Evolutionary conservation across 108 stramenopile species (phyloP).

Genomic region (Nitzschia putrida): DNA sequence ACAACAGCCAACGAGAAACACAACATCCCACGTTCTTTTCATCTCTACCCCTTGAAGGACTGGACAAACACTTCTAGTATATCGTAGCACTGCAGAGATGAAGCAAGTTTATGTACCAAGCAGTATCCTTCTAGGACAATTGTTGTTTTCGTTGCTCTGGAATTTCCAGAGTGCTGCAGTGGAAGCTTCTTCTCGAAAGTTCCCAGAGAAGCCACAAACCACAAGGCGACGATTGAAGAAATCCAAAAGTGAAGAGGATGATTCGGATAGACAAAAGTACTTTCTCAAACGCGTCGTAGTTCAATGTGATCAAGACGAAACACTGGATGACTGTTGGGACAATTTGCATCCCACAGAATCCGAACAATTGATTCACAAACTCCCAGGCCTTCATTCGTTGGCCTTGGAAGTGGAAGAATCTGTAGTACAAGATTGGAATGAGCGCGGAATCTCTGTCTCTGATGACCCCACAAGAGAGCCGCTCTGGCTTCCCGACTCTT

Average conservation of each 20-base stretch:
- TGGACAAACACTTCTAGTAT: too few relatives aligned
- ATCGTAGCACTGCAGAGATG: too few relatives aligned
- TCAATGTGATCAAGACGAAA: background rate
- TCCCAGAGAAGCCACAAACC: too few relatives aligned
- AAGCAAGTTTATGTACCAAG: too few relatives aligned
- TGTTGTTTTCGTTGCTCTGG: too few relatives aligned
- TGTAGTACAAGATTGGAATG: background rate
- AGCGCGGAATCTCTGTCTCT: background rate
- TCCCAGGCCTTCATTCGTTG: constrained; percentile 2
- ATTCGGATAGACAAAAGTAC: background rate
- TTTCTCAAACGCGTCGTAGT: constrained; percentile 5
- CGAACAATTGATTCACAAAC: background rate
- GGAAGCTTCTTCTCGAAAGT: too few relatives aligned
- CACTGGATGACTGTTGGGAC: constrained; percentile 6
- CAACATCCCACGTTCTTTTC: too few relatives aligned
- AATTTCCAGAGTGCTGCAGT: too few relatives aligned
- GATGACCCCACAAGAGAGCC: constrained; percentile 15
- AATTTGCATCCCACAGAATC: background rate
- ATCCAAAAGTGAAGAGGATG: background rate
- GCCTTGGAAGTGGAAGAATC: constrained; percentile 16
- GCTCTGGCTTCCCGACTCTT: constrained; percentile 21
- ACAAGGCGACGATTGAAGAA: too few relatives aligned
- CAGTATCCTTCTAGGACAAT: too few relatives aligned
- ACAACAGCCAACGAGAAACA: too few relatives aligned
- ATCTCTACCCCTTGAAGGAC: too few relatives aligned